phyloP scores from a whole-genome alignment of 2,329 filamentous ascomycete genomes.

The Penicillium sp. region DNA sequence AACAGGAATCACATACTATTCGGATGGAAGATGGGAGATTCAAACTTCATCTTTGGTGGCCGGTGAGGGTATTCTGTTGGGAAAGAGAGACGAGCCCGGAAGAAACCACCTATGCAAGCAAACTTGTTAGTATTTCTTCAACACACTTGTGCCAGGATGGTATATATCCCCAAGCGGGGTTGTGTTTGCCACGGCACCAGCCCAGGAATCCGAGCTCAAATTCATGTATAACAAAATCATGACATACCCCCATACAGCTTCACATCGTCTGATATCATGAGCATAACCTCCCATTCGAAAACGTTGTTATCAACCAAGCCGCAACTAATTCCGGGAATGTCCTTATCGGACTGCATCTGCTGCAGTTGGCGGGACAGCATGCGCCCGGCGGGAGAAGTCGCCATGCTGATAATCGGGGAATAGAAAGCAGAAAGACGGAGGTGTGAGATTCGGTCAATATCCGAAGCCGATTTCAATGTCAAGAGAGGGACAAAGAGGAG shows the following conservation, averaged over 20 bases:
- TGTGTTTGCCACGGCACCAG: neutral
- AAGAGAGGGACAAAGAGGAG: neutral
- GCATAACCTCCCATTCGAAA: constrained; percentile 98
- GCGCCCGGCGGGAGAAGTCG: constrained; percentile 48
- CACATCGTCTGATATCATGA: constrained; percentile 95
- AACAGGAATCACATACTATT: constrained; percentile 59
- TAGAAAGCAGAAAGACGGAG: neutral
- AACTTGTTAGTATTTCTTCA: neutral
- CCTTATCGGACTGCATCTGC: constrained; percentile 87
- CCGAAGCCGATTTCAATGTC: neutral
- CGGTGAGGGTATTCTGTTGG: constrained; percentile 80
- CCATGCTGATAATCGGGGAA: constrained; percentile 30
- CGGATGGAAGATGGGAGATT: constrained; percentile 84
- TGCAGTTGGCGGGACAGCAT: constrained; percentile 84
- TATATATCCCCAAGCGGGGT: neutral
- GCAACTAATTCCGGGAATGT: constrained; percentile 91
- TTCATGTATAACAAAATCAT: neutral
- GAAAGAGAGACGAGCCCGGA: constrained; percentile 80
- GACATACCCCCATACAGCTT: constrained; percentile 84
- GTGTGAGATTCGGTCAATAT: neutral
- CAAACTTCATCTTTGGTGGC: constrained; percentile 86
- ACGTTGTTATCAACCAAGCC: constrained; percentile 83
- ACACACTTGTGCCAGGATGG: neutral
- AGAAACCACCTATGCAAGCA: constrained; percentile 71
- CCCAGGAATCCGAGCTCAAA: neutral